A percentile compares a stretch with the other conserved stretches of the same genome.
Evolutionary conservation across 257 asterid species (phyloP).

Genomic region (Catharanthus roseus): DNA sequence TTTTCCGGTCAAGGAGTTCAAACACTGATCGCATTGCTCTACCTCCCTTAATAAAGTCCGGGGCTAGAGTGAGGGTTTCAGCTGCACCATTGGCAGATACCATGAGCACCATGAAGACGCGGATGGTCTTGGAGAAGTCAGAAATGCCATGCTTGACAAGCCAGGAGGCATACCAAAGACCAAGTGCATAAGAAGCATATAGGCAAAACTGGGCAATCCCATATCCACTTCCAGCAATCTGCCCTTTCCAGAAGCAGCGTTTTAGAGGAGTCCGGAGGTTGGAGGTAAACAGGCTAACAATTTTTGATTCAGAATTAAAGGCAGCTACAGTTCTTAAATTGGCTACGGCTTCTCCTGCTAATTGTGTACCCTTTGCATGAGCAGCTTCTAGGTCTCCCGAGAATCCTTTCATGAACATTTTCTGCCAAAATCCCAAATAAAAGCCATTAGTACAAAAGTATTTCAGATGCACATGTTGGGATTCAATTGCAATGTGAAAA

Average conservation of each 20-base stretch:
- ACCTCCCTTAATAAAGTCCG: constrained; percentile 85
- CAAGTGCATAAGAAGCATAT: constrained; percentile 80
- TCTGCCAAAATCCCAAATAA: constrained; percentile 36
- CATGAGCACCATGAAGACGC: constrained; percentile 94
- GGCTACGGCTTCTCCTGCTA: constrained; percentile 94
- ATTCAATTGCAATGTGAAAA: background rate
- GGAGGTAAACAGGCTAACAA: constrained; percentile 51
- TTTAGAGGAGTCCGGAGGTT: constrained; percentile 60
- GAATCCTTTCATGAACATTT: constrained; percentile 95
- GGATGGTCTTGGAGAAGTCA: constrained; percentile 81
- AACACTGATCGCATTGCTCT: constrained; percentile 86
- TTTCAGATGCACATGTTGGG: background rate
- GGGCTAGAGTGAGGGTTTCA: constrained; percentile 83
- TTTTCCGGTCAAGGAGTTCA: constrained; percentile 72
- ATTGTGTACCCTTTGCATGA: constrained; percentile 81
- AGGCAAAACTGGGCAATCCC: constrained; percentile 83
- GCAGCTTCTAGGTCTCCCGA: constrained; percentile 93
- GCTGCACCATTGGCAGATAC: constrained; percentile 92
- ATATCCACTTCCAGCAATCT: constrained; percentile 78
- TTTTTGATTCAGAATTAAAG: constrained; percentile 69
- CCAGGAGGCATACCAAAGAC: constrained; percentile 95
- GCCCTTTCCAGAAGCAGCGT: constrained; percentile 94
- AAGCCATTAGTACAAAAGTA: background rate
- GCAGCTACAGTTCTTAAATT: constrained; percentile 87
- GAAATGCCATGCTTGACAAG: constrained; percentile 87